Conservation (phyloP, 2,329 filamentous ascomycete species). For the Cyphellophora europaea region DNA sequence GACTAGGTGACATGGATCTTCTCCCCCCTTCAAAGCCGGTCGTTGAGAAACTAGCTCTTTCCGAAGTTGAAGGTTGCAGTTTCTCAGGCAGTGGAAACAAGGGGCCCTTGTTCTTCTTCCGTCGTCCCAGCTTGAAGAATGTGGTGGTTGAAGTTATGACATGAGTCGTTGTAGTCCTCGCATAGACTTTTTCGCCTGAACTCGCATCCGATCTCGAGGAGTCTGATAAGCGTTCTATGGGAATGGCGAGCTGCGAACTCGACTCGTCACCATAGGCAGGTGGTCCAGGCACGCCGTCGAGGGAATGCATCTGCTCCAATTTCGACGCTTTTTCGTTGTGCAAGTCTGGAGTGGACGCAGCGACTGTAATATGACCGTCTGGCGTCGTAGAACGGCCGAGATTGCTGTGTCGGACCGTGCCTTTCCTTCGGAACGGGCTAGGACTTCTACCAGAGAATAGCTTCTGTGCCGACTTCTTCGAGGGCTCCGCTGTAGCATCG, state of each 20-base stretch:
- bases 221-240: slow-evolving; percentile 62
- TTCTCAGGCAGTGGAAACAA: slow-evolving; percentile 86
- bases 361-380: slow-evolving; percentile 6
- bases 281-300: slow-evolving; percentile 34
- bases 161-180: slow-evolving; percentile 54
- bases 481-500: slow-evolving; percentile 16
- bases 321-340: slow-evolving; percentile 3
- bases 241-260: slow-evolving; percentile 53
- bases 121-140: slow-evolving; percentile 67
- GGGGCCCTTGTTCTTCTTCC: slow-evolving; percentile 64
- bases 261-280: slow-evolving; percentile 54
- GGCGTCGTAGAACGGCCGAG: not conserved
- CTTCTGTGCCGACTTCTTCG: slow-evolving; percentile 20
- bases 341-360: slow-evolving; percentile 20
- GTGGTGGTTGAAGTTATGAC: slow-evolving; percentile 55
- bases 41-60: slow-evolving; percentile 24
- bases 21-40: slow-evolving; percentile 29
- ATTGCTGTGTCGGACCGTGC: not conserved
- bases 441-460: slow-evolving; percentile 8
- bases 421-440: slow-evolving; percentile 10
- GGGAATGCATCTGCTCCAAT: slow-evolving; percentile 26
- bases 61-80: slow-evolving; percentile 40
- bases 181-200: slow-evolving; percentile 57
- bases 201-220: slow-evolving; percentile 86
- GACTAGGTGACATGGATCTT: slow-evolving; percentile 18